Base-by-base conservation (phyloP, 306 rosid species). In the Citrullus colocynthis region DNA sequence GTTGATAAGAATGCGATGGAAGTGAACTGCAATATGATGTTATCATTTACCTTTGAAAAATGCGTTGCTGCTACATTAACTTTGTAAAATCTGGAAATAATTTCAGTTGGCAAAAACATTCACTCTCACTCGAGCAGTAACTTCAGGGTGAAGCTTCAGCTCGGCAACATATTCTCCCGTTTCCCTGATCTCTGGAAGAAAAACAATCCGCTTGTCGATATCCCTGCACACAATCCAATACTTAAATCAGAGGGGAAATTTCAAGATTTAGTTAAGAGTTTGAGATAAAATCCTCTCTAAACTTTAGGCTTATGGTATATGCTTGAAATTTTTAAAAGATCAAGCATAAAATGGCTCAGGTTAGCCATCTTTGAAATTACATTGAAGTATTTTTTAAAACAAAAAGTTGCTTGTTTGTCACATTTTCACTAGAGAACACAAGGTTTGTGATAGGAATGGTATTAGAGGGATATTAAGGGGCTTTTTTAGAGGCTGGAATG, bases 61-160 rank as follows among this genome's bases (percentile, higher is more conserved):
- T 48, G 41, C 21, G n/a, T 71, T 32, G 55, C 41, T 45, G 76
- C 76, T 71, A 71, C 59, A 71, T 71, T 59, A 51, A 71, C 76
- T 71, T 28, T 14, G 15, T 14, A 24, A 71, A 44, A 44, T 45
- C 52, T 51, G 8, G 80, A 48, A 71, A 71, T 28, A 69, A 14
- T 71, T 90, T 87, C 74, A 95, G 85, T 92, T 95, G 41, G 97
- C 97, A 80, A 6, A 84, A 72, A 95, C 96, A 76, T 78, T 88
- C 82, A 95, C 48, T 81, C 87, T 87, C 81, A 95, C 93, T 81
- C 79, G 87, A 78, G 99, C 99, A 28, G 91, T 85, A 78, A 95
- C 92, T 76, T 95, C 99, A 12, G 99, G 98, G 88, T 95, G 99
- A 83, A 95, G 98, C 88, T 88, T 95, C 82, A 95, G 78, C 82